Conservation (phyloP, 2,329 filamentous ascomycete genomes). For the Trichoderma asperellum region DNA sequence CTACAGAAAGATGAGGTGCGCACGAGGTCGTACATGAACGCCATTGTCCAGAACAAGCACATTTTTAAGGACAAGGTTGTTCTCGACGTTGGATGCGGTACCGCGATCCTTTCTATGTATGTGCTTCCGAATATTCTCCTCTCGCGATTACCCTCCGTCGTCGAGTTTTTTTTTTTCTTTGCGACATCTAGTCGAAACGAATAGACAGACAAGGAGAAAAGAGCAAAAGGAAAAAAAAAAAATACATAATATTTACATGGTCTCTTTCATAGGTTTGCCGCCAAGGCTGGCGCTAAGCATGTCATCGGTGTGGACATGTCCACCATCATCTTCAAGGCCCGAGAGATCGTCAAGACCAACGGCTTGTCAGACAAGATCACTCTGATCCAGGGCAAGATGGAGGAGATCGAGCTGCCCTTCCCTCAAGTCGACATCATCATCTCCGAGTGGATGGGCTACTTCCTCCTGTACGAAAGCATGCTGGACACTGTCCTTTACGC, state of each 20-base stretch:
- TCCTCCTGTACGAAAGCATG: conserved; percentile 98
- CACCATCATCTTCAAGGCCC: conserved; percentile 98
- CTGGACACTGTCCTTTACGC: conserved; percentile 97
- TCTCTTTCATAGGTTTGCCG: conserved; percentile 76
- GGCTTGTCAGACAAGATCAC: conserved; percentile 96
- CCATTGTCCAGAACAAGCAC: conserved; percentile 96
- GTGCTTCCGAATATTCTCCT: conserved; percentile 39
- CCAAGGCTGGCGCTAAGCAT: conserved; percentile 94
- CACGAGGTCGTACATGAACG: conserved; percentile 93
- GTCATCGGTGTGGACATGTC: conserved; percentile 99
- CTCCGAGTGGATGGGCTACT: conserved; percentile 99
- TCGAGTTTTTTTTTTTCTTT: background rate
- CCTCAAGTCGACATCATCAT: conserved; percentile 99
- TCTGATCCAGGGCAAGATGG: conserved; percentile 98
- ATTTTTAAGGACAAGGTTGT: conserved; percentile 84
- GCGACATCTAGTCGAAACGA: background rate
- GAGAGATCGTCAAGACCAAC: conserved; percentile 90
- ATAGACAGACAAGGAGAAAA: background rate
- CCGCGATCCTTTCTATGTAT: conserved; percentile 97
- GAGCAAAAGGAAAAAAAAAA: background rate
- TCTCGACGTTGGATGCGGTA: conserved; percentile 96
- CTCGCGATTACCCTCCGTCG: conserved; percentile 20
- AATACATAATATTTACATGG: conserved; percentile 24
- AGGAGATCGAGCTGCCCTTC: conserved; percentile 91
- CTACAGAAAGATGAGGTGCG: conserved; percentile 95